These are phyloP conservation scores for Cladosporium cucumerinum DNA, from an alignment of 2,329 filamentous ascomycete genomes.

Conservation along the genomic window DNA sequence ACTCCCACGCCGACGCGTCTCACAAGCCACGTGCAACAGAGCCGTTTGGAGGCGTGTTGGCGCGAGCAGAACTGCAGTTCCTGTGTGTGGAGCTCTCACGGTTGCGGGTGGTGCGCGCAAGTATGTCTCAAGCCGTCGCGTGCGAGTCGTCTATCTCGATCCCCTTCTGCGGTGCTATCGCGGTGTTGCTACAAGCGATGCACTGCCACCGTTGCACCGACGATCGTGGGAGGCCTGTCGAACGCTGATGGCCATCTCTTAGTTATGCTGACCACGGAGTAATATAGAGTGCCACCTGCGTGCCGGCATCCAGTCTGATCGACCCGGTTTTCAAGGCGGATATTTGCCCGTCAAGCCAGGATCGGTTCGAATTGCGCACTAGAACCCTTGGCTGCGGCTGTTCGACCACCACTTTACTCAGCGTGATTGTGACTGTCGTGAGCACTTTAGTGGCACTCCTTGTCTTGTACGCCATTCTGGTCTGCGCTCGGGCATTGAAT, in stretches of 20 bases:
- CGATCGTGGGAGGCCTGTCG: neutral
- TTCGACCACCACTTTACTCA: constrained; percentile 46
- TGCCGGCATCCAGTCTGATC: constrained; percentile 41
- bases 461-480: constrained; percentile 33
- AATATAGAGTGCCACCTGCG: constrained; percentile 38
- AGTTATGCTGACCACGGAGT: neutral
- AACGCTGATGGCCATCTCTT: neutral
- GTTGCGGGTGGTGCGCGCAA: constrained; percentile 12
- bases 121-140: constrained; percentile 6
- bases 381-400: constrained; percentile 44
- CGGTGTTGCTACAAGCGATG: neutral
- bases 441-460: constrained; percentile 40
- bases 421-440: constrained; percentile 42
- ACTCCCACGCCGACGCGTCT: neutral
- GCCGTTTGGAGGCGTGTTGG: constrained; percentile 11
- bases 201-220: neutral
- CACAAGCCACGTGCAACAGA: constrained; percentile 11
- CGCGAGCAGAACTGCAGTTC: constrained; percentile 9
- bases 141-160: neutral
- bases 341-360: constrained; percentile 37
- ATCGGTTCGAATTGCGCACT: constrained; percentile 47
- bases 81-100: neutral
- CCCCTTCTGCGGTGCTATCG: neutral
- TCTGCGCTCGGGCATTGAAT: constrained; percentile 22
- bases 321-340: constrained; percentile 37